A percentile compares a stretch with the other conserved stretches of the same genome.
These are phyloP conservation scores for Fusarium citri DNA, from an alignment of 2,329 filamentous ascomycete genomes.

Conservation along the genomic window DNA sequence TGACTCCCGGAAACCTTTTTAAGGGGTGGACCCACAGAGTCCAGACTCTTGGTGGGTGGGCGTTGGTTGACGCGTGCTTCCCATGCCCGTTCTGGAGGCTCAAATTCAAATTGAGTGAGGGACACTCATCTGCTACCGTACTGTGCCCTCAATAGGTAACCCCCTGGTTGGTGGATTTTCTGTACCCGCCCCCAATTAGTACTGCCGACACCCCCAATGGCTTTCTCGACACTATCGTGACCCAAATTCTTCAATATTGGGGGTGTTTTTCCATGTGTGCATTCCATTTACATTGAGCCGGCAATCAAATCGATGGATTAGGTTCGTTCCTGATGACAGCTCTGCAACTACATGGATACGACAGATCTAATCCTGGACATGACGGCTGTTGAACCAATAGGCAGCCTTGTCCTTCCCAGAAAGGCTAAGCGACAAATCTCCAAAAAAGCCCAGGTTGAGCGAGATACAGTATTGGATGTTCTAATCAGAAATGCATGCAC, in stretches of 20 bases:
- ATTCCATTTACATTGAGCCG: constrained; percentile 4
- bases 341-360: constrained; percentile 26
- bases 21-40: constrained; percentile 19
- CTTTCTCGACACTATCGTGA: constrained; percentile 8
- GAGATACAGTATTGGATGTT: constrained; percentile 9
- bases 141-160: neutral
- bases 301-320: constrained; percentile 17
- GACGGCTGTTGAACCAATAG: constrained; percentile 12
- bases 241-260: constrained; percentile 40
- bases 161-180: constrained; percentile 42
- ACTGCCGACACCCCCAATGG: constrained; percentile 36
- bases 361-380: constrained; percentile 26
- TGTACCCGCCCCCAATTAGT: constrained; percentile 41
- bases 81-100: constrained; percentile 18
- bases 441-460: constrained; percentile 2
- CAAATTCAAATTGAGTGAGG: constrained; percentile 21
- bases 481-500: constrained; percentile 14
- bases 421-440: constrained; percentile 20
- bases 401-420: constrained; percentile 13
- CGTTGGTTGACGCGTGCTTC: constrained; percentile 18
- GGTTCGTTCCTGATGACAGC: constrained; percentile 30
- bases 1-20: constrained; percentile 36
- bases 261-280: constrained; percentile 14
- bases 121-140: constrained; percentile 12
- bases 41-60: constrained; percentile 26